Conservation (phyloP, 768 basidiomycete species). For the Tricholomella constricta region DNA sequence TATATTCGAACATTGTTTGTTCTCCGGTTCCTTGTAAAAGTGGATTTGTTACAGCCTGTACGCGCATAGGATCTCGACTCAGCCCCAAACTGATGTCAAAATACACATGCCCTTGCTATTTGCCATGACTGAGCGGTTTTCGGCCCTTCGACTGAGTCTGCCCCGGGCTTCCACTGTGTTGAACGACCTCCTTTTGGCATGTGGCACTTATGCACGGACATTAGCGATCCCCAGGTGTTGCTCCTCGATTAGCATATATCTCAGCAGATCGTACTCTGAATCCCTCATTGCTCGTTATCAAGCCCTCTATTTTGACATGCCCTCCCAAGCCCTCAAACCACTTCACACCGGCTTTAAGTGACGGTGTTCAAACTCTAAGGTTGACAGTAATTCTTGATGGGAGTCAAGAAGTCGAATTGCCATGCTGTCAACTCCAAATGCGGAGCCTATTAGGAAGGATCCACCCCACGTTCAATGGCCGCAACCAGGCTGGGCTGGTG, state of each 20-base stretch:
- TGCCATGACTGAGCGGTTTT: too few relatives aligned
- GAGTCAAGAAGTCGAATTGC: slow-evolving; percentile 22
- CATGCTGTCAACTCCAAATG: slow-evolving; percentile 24
- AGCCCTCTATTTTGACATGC: slow-evolving; percentile 16
- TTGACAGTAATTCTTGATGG: slow-evolving; percentile 24
- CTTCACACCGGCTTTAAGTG: slow-evolving; percentile 2
- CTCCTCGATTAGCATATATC: slow-evolving; percentile 25
- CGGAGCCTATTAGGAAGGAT: slow-evolving; percentile 27
- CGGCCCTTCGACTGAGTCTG: too few relatives aligned
- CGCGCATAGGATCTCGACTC: too few relatives aligned
- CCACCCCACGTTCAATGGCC: slow-evolving; percentile 23
- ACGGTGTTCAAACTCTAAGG: slow-evolving; percentile 19
- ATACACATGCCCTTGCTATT: too few relatives aligned
- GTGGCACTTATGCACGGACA: too few relatives aligned
- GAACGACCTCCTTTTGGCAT: too few relatives aligned
- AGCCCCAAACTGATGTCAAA: too few relatives aligned
- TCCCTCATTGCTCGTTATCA: slow-evolving; percentile 18
- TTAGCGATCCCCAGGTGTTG: slow-evolving; percentile 12
- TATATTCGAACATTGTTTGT: too few relatives aligned
- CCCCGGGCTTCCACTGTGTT: too few relatives aligned
- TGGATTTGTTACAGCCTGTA: too few relatives aligned
- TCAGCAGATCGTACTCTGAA: slow-evolving; percentile 26
- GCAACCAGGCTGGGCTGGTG: slow-evolving; percentile 18
- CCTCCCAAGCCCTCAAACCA: slow-evolving; percentile 21
- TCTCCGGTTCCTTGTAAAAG: too few relatives aligned